Evolutionary conservation across 345 rosid species (phyloP), one percentile per base, ranked within the genome.

Genomic region (Gossypium sturtianum): DNA sequence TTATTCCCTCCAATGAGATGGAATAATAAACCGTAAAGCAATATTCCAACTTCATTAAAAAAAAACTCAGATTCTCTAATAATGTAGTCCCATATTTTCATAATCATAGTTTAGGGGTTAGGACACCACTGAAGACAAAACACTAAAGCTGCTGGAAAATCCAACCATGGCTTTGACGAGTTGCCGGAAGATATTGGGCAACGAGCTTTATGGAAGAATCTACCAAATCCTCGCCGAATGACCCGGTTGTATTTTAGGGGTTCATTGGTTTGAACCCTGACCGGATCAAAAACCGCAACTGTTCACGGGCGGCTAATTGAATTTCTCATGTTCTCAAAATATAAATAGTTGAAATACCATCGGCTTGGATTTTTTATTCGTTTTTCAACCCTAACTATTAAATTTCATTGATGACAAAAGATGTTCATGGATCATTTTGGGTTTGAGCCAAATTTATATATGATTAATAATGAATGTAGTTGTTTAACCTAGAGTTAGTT

Each of bases 81-180:
- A 48, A 68, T 12, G 27, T 2, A 41, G 34, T n/a, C 45, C 58
- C 72, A 20, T 38, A 51, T 0, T 34, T 76, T 66, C 38, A 69
- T 25, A 16, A 60, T 76, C 60, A 59, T 56, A 22, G 53, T 51
- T 44, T 15, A 41, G 17, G 76, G 53, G 43, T 44, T 15, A 41
- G 17, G 76, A 76, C 74, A 61, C 1, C 20, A 38, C 70, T 72
- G n/a, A 4, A 56, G 54, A 53, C 80, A 67, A 52, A 66, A 23
- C 22, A 34, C 34, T 45, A 43, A 65, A 25, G 19, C 68, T 54
- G 9, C 59, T 45, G 48, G 29, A 74, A 66, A 48, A 23, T 44
- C 43, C 70, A 77, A 10, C 73, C 71, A 34, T 11, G 19, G 19
- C 51, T 47, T 67, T 79, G 56, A 71, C 77, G 52, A 63, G 48